phyloP scores from a whole-genome alignment of 352 stramenopile genomes.

The Aphanomyces cochlioides region DNA sequence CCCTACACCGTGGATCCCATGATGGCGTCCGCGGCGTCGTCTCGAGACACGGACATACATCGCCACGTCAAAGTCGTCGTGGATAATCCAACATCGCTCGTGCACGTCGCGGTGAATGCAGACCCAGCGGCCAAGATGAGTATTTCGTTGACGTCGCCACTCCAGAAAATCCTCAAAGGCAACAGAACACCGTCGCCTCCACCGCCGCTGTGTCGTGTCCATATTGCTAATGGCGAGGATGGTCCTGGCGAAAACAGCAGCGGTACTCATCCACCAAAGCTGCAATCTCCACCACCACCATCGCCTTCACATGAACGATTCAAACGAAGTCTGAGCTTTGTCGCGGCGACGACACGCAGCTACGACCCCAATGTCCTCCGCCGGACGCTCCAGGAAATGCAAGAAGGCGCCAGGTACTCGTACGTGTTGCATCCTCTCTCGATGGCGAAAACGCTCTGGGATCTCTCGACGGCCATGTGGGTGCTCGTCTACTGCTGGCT shows the following conservation, averaged over 20 bases:
- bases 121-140: not conserved
- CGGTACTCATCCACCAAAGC: no score
- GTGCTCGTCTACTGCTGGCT: constrained; percentile 77
- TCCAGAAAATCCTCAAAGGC: not conserved
- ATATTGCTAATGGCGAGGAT: no score
- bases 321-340: constrained; percentile 6
- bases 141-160: not conserved
- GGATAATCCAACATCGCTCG: not conserved
- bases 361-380: constrained; percentile 50
- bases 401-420: constrained; percentile 45
- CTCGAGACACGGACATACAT: not conserved
- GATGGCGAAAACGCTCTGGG: constrained; percentile 49
- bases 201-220: no score
- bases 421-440: constrained; percentile 58
- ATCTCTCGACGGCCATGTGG: constrained; percentile 47
- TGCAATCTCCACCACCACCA: no score
- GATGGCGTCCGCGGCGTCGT: no score
- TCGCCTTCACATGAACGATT: not conserved
- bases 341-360: not conserved
- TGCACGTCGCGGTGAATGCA: not conserved
- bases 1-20: no score
- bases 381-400: constrained; percentile 53
- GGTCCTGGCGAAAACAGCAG: no score
- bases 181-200: no score
- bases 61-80: constrained; percentile 3